Base-by-base conservation (phyloP, 2,329 filamentous ascomycete species). In the Phyllosticta paracitricarpa region DNA sequence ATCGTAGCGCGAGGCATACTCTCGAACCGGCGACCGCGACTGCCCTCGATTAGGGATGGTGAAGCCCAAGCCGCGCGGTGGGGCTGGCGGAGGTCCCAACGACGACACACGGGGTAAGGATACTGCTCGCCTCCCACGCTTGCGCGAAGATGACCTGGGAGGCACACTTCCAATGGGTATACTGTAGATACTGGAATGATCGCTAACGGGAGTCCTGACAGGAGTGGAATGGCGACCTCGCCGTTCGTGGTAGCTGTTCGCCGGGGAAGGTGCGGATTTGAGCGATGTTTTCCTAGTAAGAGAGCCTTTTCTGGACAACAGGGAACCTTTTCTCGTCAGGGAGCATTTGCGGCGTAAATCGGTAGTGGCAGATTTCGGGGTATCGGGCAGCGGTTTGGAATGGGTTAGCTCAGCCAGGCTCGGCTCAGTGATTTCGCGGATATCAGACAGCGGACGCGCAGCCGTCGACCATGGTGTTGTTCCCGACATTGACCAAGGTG, bases 351-450 rank as follows among this genome's bases (percentile, higher is more conserved):
- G 66, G 51, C 60, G 61, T 7, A 69, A 56, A 17, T 56, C 33
- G 33, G 33, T 40, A 17, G 33, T 17, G 33, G 14, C 60, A 51
- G 61, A 64, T 10, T 70, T 68, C 10, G 67, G 65, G 26, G 30
- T 28, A 12, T 61, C 60, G 17, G 55, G 51, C 6, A 68, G 62
- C 25, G 68, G 66, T 40, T 68, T 70, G 56, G 65, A 67, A 22
- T 70, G 70, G 61, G 71, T 66, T 1, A 69, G 65, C 12, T 79
- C 76, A 19, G 72, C 72, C 24, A 80, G 66, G 64, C 76, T 79
- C 28, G 78, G 77, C 66, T 80, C 78, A 10, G 77, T 80, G 64
- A 79, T 69, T 65, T 80, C 78, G 63, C 77, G 75, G 61, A 80
- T 80, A 64, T 80, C 78, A 53, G 78, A 80, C 28, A 80, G 67